Evolutionary conservation across 1,284 basidiomycete genomes (phyloP), one percentile per base, ranked within the genome.

Genomic region (Heimioporus retisporus): DNA sequence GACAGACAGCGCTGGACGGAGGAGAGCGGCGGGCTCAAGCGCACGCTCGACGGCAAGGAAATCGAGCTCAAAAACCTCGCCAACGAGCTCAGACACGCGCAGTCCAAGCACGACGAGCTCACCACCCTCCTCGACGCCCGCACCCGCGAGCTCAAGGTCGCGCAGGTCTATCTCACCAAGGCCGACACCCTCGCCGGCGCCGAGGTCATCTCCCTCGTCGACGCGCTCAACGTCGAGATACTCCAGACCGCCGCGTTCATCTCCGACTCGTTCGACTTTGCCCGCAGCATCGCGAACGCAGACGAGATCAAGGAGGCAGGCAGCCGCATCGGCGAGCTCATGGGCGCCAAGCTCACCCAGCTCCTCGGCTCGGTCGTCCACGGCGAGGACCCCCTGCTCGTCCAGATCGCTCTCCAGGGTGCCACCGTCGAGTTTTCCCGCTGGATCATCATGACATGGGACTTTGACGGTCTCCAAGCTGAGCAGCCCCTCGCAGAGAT

Each of bases 371-470:
- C 71, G 1, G 73, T 79, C 7, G 71, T 79, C 59, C 81, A 86
- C 58, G 64, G 76, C 54, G 80, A 79, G 48, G 83, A 87, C 72
- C 80, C 83, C 0, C 78, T 83, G 61, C 72, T 86, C 53, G 78
- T 89, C n/a, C 86, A 88, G 59, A 81, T 85, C 58, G 85, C 86
- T 0, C 72, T 90, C 53, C 87, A 88, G 68, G 82, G 83, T 7
- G 80, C 77, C 10, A 80, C 85, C 60, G 76, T 79, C 16, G 80
- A 80, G n/a, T 85, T 83, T 61, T 77, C 82, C 1, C 78, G 80
- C 35, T 84, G 82, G 80, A 81, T 85, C 21, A 81, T 86, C 62
- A 77, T 79, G 62, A 83, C 84, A 0, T 90, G 88, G 88, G 81
- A 80, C 69, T 84, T 84, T 66, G 81, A 83, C 50, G 81, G 80